Conservation (phyloP, 2,329 filamentous ascomycete genomes). For the Trichoderma simmonsii region DNA sequence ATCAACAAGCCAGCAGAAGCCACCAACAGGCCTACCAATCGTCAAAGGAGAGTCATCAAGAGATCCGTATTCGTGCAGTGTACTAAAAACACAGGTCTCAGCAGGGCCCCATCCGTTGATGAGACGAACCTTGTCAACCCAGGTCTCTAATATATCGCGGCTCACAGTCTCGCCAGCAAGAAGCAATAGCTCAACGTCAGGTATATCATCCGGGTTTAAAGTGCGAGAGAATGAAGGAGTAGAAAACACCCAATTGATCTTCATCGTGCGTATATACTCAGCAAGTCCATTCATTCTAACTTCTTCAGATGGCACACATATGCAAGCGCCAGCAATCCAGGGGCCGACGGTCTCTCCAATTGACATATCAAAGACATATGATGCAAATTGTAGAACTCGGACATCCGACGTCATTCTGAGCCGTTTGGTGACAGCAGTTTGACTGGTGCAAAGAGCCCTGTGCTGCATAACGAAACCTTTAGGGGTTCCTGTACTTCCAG, state of each 20-base stretch:
- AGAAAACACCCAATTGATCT: conserved; percentile 11
- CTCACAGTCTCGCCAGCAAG: conserved; percentile 11
- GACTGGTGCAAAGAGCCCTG: conserved; percentile 9
- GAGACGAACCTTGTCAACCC: conserved; percentile 14
- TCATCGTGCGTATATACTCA: background rate
- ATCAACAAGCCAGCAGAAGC: conserved; percentile 16
- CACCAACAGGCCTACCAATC: conserved; percentile 11
- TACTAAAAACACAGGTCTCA: conserved; percentile 16
- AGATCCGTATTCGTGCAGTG: conserved; percentile 9
- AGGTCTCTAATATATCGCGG: conserved; percentile 4
- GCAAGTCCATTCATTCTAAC: background rate
- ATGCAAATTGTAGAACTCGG: conserved; percentile 16
- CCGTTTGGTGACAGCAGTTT: background rate
- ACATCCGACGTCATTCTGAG: background rate
- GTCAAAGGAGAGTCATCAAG: conserved; percentile 1
- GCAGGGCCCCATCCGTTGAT: conserved; percentile 15
- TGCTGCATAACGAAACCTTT: conserved; percentile 21
- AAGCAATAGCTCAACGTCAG: conserved; percentile 7
- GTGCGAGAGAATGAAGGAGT: conserved; percentile 17
- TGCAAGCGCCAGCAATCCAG: conserved; percentile 10
- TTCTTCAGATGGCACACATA: conserved; percentile 19
- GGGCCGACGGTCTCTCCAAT: conserved; percentile 11
- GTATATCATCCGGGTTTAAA: conserved; percentile 21
- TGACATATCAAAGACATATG: conserved; percentile 15
- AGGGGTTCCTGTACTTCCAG: conserved; percentile 19